These are phyloP conservation scores for Trypanosoma platydactyli DNA, from an alignment of 208 protist species.

Conservation along the genomic window DNA sequence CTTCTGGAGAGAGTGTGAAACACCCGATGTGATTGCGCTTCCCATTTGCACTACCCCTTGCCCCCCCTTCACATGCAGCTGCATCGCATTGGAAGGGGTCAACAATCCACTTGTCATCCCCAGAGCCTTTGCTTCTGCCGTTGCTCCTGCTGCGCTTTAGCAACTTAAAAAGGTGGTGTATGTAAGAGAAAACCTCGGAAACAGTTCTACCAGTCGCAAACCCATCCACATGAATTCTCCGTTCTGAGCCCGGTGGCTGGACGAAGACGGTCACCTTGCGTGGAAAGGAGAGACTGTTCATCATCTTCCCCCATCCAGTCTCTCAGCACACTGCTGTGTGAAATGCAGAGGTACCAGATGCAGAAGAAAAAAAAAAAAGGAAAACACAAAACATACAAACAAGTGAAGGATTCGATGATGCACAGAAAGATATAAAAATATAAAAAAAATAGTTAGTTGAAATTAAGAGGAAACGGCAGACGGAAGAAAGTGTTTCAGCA, in stretches of 20 bases:
- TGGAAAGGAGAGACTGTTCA: neutral
- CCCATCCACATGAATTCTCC: neutral
- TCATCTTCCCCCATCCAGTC: neutral
- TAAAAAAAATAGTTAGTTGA: constrained; percentile 1
- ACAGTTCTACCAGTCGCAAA: neutral
- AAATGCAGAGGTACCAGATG: neutral
- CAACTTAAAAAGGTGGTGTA: neutral
- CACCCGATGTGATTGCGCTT: too few species aligned
- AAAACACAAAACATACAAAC: neutral
- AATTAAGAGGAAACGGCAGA: constrained; percentile 5
- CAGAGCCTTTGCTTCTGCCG: neutral
- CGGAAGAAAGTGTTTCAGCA: constrained; percentile 43
- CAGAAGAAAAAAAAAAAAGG: neutral
- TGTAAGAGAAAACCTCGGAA: neutral
- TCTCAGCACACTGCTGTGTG: neutral
- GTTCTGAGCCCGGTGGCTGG: neutral
- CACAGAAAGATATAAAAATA: constrained; percentile 10
- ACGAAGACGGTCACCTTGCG: neutral
- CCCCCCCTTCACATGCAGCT: neutral
- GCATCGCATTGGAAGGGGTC: neutral
- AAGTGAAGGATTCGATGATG: neutral
- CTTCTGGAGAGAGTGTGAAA: neutral
- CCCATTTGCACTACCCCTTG: neutral
- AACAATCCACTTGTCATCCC: constrained; percentile 1
- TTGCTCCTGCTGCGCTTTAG: neutral